Conservation (phyloP, 1,139 yeast genomes). For the Hyphopichia fennica region DNA sequence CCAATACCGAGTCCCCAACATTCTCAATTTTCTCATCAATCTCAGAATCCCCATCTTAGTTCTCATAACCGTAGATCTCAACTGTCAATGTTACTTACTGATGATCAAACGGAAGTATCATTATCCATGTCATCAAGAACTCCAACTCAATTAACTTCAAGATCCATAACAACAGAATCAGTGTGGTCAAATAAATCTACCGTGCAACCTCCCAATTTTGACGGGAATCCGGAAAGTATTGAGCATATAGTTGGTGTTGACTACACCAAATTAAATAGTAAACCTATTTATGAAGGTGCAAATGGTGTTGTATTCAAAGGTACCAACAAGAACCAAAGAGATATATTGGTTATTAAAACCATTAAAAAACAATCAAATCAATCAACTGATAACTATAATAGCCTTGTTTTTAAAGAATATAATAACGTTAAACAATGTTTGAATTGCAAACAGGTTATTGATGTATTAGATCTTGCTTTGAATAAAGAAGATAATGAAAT, state of each 20-base stretch:
- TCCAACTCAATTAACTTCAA: neutral
- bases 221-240: neutral
- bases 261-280: conserved; percentile 23
- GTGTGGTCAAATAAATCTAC: neutral
- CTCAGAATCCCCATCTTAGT: too few relatives aligned
- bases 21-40: too few relatives aligned
- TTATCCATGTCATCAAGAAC: neutral
- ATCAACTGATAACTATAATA: conserved; percentile 13
- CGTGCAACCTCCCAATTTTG: neutral
- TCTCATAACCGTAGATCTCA: neutral
- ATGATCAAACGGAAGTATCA: neutral
- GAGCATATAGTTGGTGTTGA: conserved; percentile 12
- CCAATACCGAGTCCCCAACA: too few relatives aligned
- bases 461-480: conserved; percentile 24
- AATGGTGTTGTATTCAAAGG: conserved; percentile 42
- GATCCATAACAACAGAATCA: neutral
- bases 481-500: conserved; percentile 17
- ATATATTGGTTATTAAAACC: conserved; percentile 30
- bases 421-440: conserved; percentile 25
- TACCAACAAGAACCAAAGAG: conserved; percentile 17
- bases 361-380: conserved; percentile 24
- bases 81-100: neutral
- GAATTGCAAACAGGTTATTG: conserved; percentile 30
- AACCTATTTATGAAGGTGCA: conserved; percentile 46
- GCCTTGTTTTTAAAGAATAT: conserved; percentile 30